phyloP scores from a whole-genome alignment of 805 yeast species.

The Diddensiella transvaalensis region DNA sequence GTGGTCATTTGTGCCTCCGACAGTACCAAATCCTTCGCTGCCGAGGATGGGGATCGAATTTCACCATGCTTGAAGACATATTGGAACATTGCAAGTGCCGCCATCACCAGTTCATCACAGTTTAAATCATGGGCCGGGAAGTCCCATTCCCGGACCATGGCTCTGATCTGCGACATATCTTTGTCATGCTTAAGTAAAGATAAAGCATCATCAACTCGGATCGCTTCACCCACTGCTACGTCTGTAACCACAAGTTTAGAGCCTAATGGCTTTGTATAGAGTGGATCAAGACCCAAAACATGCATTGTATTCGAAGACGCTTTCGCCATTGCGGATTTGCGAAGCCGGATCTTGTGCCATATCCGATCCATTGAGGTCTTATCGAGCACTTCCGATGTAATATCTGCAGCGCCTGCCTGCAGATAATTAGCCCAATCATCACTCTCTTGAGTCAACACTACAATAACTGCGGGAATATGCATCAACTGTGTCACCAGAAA shows the following conservation, averaged over 20 bases:
- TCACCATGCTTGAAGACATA: slow-evolving; percentile 32
- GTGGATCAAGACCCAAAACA: slow-evolving; percentile 3
- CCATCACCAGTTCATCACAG: slow-evolving; percentile 62
- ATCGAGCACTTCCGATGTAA: not conserved
- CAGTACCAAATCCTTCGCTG: slow-evolving; percentile 16
- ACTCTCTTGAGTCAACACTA: slow-evolving; percentile 11
- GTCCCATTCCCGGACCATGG: slow-evolving; percentile 43
- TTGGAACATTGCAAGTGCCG: slow-evolving; percentile 54
- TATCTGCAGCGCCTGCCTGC: slow-evolving; percentile 14
- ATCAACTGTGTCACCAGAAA: slow-evolving; percentile 15
- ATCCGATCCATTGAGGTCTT: not conserved
- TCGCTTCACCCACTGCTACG: not conserved
- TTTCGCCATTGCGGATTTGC: slow-evolving; percentile 4
- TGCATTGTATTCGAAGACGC: slow-evolving; percentile 11
- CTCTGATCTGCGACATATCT: not conserved
- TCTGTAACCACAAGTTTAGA: not conserved
- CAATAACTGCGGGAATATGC: slow-evolving; percentile 15
- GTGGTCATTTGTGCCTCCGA: slow-evolving; percentile 49
- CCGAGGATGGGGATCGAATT: not conserved
- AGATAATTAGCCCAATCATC: slow-evolving; percentile 10
- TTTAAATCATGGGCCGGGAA: slow-evolving; percentile 66
- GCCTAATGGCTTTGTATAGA: not conserved
- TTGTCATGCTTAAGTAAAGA: not conserved
- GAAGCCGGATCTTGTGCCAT: not conserved
- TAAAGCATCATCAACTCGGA: not conserved